These are phyloP conservation scores for Phytophthora meadii DNA, from an alignment of 352 stramenopile species.

Conservation along the genomic window DNA sequence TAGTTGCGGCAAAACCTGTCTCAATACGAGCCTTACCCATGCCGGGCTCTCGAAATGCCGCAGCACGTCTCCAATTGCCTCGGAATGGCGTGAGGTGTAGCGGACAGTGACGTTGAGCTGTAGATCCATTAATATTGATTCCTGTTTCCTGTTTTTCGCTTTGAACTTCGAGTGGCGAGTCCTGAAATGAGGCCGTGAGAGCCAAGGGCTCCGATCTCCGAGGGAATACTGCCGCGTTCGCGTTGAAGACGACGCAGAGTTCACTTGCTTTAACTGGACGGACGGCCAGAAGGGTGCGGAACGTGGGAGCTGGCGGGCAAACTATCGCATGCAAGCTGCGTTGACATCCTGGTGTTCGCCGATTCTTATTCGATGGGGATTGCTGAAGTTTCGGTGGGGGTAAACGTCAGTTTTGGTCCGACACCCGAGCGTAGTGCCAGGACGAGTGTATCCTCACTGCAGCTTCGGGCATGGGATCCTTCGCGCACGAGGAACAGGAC, in stretches of 20 bases:
- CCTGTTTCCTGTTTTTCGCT: not conserved
- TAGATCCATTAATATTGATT: constrained; percentile 28
- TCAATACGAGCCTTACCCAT: constrained; percentile 28
- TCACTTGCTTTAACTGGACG: constrained; percentile 12
- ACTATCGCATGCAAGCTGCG: constrained; percentile 32
- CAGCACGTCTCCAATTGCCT: constrained; percentile 23
- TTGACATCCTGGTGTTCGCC: constrained; percentile 36
- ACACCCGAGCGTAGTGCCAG: constrained; percentile 16
- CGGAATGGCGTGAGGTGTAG: constrained; percentile 7
- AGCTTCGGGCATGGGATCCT: constrained; percentile 10
- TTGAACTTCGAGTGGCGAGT: constrained; percentile 9
- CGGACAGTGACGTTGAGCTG: constrained; percentile 23
- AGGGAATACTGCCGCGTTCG: constrained; percentile 1
- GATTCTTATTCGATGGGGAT: constrained; percentile 11
- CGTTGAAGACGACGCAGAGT: constrained; percentile 18
- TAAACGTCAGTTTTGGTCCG: constrained; percentile 1
- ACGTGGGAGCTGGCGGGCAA: constrained; percentile 28
- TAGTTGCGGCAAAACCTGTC: constrained; percentile 27
- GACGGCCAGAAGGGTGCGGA: constrained; percentile 19
- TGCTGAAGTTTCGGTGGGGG: constrained; percentile 32
- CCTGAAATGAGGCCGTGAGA: constrained; percentile 20
- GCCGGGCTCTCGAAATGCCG: constrained; percentile 21
- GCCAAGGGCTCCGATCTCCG: constrained; percentile 6
- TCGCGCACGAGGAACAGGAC: constrained; percentile 12
- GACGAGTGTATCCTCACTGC: constrained; percentile 21